Evolutionary conservation across 129 eudicot genomes (phyloP), one percentile per base, ranked within the genome.

Genomic region (Helianthus tuberosus): DNA sequence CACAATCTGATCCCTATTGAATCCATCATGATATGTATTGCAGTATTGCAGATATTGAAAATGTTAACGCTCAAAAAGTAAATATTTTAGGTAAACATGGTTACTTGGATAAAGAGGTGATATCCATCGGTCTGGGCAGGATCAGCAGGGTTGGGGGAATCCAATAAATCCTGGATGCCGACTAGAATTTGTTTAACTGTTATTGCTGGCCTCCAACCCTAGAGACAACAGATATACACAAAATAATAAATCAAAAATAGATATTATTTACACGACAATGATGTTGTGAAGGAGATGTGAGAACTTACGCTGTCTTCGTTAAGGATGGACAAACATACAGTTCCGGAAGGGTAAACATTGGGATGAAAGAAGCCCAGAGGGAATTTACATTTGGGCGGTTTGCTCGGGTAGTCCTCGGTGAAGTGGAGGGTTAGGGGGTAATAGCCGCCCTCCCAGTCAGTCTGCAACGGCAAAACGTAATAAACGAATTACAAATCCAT

Each of bases 171-270:
- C 79, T 92, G 97, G 71, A 92, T 89, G 12, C 97, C 97, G 41
- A 89, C 82, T 25, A 92, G 83, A 62, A 92, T 89, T 85, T 92
- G 98, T 70, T 89, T 92, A 52, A 92, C 98, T 12, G 98, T 92
- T 48, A 92, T 92, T 6, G 98, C 98, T 20, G 96, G 96, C 66
- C 96, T 84, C 97, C 97, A 92, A 11, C 92, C 96, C 96, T 89
- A 68, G 8, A 80, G 57, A 14, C 57, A 51, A n/a, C 23, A n/a
- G 20, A 14, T 51, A 7, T 59, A 10, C 4, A 77, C 15, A 48
- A 74, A 43, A 74, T 48, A 65, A 16, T n/a, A 9, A 49, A 13
- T 36, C 3, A 12, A 5, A 16, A 16, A 64, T 14, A 51, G 2
- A 51, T 10, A 29, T 3, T 10, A 53, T 29, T 1, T 6, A n/a